Evolutionary conservation across 495 filamentous ascomycete species (phyloP).

Genomic region (Bombardia bombarda): DNA sequence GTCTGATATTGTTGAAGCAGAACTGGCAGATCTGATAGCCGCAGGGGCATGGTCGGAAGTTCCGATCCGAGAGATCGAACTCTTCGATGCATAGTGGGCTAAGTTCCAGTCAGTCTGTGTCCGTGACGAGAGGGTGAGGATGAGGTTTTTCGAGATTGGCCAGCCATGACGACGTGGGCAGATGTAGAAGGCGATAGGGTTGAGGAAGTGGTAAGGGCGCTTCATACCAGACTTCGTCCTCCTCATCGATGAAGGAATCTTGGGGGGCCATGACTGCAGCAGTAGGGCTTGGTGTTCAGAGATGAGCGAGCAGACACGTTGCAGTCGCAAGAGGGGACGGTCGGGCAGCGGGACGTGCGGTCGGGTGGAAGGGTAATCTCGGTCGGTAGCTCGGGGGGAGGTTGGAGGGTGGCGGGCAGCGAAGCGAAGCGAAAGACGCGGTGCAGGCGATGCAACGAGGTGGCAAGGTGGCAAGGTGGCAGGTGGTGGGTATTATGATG

Average conservation of each 20-base stretch:
- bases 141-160: background rate
- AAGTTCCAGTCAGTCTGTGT: background rate
- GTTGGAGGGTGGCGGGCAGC: background rate
- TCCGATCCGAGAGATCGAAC: slow-evolving; percentile 92
- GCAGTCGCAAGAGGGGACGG: background rate
- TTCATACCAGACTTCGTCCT: slow-evolving; percentile 82
- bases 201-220: background rate
- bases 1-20: slow-evolving; percentile 97
- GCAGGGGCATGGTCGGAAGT: slow-evolving; percentile 95
- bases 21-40: slow-evolving; percentile 99
- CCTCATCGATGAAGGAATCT: slow-evolving; percentile 95
- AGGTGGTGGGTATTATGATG: slow-evolving; percentile 13
- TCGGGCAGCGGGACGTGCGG: background rate
- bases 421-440: background rate
- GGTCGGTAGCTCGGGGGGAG: background rate
- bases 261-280: slow-evolving; percentile 61
- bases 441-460: background rate
- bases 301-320: background rate
- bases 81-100: slow-evolving; percentile 98
- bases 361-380: background rate
- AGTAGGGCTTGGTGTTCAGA: too few species aligned
- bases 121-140: slow-evolving; percentile 8
- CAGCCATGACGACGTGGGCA: slow-evolving; percentile 3
- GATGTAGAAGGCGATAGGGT: background rate
- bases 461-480: background rate